Evolutionary conservation across 306 rosid genomes (phyloP), one percentile per base, ranked within the genome.

Genomic region (Prunus mira): DNA sequence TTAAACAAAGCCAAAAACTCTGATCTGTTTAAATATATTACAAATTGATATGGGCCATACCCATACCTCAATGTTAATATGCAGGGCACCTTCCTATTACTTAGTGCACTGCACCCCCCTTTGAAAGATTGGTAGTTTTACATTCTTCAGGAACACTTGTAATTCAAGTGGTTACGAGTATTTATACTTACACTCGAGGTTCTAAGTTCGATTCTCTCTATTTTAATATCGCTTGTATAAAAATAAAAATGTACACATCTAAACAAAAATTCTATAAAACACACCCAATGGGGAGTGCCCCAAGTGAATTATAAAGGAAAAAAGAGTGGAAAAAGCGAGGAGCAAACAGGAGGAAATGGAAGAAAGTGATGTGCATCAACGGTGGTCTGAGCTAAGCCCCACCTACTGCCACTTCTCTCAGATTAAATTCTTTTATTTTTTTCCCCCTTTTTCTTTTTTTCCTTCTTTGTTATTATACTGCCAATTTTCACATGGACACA

Each of bases 401-500:
- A 86, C 88, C 85, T 87, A 78, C 81, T 82, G 79, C 88, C 82
- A 85, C 79, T 75, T 79, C 78, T 62, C 60, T 81, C 62, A 72
- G 22, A 80, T 73, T 73, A 74, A 28, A 30, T 50, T 75, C 17
- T 12, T 38, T 76, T 80, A 5, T 73, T 25, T 34, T 66, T 57
- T 11, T 18, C n/a, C 56, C 52, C 56, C 9, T 47, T 50, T 20
- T 62, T 34, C 64, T 30, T 19, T 50, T 82, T 67, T 62, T 52
- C 34, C 54, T 50, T 60, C 74, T 76, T 85, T 69, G 8, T 69
- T 22, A 32, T 72, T 46, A 73, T 64, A 43, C 70, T 74, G 78
- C 78, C 77, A 80, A 83, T 68, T 79, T 86, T 84, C 98, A 90
- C 94, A 89, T 90, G 97, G 80, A 76, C 66, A 79, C 96, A 89